phyloP scores from a whole-genome alignment of 2,329 filamentous ascomycete genomes.

The Bipolaris cookei region DNA sequence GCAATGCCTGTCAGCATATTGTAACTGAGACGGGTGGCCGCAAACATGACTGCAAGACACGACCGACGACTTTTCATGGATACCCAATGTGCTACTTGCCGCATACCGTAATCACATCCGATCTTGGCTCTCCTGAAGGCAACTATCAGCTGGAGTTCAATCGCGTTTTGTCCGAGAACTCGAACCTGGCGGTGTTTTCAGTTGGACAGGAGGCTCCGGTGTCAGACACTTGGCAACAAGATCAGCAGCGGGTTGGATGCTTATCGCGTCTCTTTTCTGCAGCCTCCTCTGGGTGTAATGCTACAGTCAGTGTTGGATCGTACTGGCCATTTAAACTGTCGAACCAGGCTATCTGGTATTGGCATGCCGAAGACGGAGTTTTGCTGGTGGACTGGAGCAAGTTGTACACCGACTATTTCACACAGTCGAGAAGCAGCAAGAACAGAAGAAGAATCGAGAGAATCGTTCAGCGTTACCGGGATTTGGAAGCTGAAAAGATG shows the following conservation, averaged over 20 bases:
- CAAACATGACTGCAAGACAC: slow-evolving; percentile 5
- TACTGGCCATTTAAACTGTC: slow-evolving; percentile 16
- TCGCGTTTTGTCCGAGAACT: slow-evolving; percentile 16
- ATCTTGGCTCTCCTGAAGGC: slow-evolving; percentile 11
- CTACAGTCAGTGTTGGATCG: slow-evolving; percentile 10
- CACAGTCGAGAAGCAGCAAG: slow-evolving; percentile 3
- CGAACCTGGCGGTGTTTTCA: slow-evolving; percentile 20
- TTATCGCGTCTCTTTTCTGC: slow-evolving; percentile 5
- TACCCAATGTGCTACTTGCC: slow-evolving; percentile 11
- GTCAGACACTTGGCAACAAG: slow-evolving; percentile 4
- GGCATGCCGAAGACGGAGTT: slow-evolving; percentile 9
- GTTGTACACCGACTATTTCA: slow-evolving; percentile 14
- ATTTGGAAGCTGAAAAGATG: slow-evolving; percentile 2
- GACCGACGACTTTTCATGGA: background rate
- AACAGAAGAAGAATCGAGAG: background rate
- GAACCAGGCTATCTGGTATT: slow-evolving; percentile 7
- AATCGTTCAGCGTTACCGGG: background rate
- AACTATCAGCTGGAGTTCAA: slow-evolving; percentile 13
- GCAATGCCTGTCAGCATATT: slow-evolving; percentile 3
- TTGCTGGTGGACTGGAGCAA: slow-evolving; percentile 17
- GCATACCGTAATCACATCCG: slow-evolving; percentile 15
- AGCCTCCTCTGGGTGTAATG: slow-evolving; percentile 3
- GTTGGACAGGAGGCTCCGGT: slow-evolving; percentile 10
- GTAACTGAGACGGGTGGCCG: background rate
- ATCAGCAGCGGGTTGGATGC: background rate